These are phyloP conservation scores for Acacia pycnantha DNA, from an alignment of 331 rosid genomes.

Conservation along the genomic window DNA sequence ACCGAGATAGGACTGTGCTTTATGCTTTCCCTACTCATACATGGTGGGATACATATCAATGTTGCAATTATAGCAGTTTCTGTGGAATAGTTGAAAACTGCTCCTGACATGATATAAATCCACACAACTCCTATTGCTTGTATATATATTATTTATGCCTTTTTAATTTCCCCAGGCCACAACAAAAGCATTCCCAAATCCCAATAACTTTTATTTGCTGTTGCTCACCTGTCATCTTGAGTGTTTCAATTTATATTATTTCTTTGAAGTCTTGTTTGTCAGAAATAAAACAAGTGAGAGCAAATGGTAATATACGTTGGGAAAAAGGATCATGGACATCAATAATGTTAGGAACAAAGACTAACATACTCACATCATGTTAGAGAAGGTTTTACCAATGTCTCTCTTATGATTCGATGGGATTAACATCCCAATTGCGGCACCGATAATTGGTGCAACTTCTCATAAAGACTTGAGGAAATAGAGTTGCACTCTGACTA, in stretches of 20 bases:
- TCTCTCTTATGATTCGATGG: neutral
- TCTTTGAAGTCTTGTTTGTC: neutral
- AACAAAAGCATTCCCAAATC: neutral
- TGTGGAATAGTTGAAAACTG: slow-evolving; percentile 16
- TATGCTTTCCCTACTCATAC: slow-evolving; percentile 33
- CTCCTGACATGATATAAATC: slow-evolving; percentile 15
- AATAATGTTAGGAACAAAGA: neutral
- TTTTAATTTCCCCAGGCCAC: neutral
- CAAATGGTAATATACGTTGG: neutral
- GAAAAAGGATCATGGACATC: neutral
- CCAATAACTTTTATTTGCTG: neutral
- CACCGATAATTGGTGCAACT: neutral
- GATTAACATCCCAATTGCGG: neutral
- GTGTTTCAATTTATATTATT: no score
- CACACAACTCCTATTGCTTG: neutral
- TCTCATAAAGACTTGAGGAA: neutral
- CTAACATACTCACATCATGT: neutral
- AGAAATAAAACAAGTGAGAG: neutral
- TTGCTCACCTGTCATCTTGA: neutral
- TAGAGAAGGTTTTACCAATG: neutral
- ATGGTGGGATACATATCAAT: slow-evolving; percentile 34
- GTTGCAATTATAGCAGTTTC: slow-evolving; percentile 36
- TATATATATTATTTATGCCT: neutral
- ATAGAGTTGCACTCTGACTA: neutral
- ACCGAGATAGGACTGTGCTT: slow-evolving; percentile 21